Percentiles rank a stretch among this genome's conserved stretches.
Conservation (phyloP, 805 yeast species). For the Naumovozyma baii region DNA sequence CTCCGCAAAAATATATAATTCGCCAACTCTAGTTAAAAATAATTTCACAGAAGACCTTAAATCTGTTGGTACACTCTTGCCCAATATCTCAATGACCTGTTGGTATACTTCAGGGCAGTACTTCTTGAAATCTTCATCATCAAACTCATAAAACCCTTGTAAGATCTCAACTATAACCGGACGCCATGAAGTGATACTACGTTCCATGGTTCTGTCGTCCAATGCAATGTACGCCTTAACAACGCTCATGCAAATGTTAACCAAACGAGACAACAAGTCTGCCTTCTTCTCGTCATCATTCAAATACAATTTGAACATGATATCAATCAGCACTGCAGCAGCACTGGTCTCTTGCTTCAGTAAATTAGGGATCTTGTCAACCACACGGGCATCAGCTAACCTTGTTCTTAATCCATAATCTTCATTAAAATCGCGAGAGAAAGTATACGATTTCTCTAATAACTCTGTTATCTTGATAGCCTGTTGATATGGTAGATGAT, state of each 20-base stretch:
- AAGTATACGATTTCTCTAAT: constrained; percentile 61
- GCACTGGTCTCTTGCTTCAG: constrained; percentile 86
- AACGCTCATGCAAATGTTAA: constrained; percentile 64
- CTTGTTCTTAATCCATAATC: constrained; percentile 82
- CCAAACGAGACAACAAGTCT: constrained; percentile 35
- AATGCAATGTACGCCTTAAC: constrained; percentile 59
- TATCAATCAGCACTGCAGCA: constrained; percentile 74
- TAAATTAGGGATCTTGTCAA: constrained; percentile 84
- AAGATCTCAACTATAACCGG: constrained; percentile 86
- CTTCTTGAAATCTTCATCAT: constrained; percentile 55
- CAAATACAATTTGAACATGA: constrained; percentile 65
- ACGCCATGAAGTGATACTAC: constrained; percentile 77
- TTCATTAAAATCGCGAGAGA: constrained; percentile 80
- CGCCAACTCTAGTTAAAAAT: constrained; percentile 50
- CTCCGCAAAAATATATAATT: constrained; percentile 28
- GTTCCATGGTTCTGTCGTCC: constrained; percentile 65
- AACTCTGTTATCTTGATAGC: constrained; percentile 50
- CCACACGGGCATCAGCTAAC: constrained; percentile 84
- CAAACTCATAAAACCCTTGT: constrained; percentile 72
- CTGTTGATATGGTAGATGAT: constrained; percentile 54
- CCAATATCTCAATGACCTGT: constrained; percentile 48
- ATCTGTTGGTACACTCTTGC: constrained; percentile 52
- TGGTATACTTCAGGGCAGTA: constrained; percentile 54
- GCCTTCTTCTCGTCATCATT: constrained; percentile 39
- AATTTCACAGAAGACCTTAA: constrained; percentile 50